These are phyloP conservation scores for Vickermania ingenoplastis DNA, from an alignment of 208 protist genomes.

Conservation along the genomic window DNA sequence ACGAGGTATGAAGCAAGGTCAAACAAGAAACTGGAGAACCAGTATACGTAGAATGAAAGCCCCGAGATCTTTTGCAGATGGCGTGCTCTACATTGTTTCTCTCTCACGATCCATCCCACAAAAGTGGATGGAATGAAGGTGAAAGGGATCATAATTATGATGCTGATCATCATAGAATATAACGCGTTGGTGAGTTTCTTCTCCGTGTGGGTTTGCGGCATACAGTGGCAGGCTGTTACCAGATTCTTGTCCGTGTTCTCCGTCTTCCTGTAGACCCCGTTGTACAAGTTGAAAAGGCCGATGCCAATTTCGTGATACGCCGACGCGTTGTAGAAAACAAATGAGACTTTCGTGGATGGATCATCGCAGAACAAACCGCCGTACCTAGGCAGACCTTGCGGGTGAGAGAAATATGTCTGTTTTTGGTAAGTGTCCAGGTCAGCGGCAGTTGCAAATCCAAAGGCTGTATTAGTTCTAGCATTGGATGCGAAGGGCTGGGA, in stretches of 20 bases:
- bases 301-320: slow-evolving; percentile 31
- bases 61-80: slow-evolving; percentile 78
- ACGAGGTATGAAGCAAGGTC: slow-evolving; percentile 39
- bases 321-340: slow-evolving; percentile 50
- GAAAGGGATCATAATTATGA: slow-evolving; percentile 62
- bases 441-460: slow-evolving; percentile 9
- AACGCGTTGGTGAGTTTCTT: slow-evolving; percentile 13
- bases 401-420: slow-evolving; percentile 28
- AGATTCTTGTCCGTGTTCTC: slow-evolving; percentile 4
- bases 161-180: slow-evolving; percentile 26
- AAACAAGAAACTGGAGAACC: slow-evolving; percentile 57
- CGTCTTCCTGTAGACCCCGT: slow-evolving; percentile 10
- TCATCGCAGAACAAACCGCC: slow-evolving; percentile 30
- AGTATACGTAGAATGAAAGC: slow-evolving; percentile 45
- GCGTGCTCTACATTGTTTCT: slow-evolving; percentile 57
- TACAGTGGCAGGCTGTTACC: slow-evolving; percentile 14
- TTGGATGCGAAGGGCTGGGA: slow-evolving; percentile 14
- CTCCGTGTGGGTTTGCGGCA: slow-evolving; percentile 24
- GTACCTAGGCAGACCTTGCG: slow-evolving; percentile 20
- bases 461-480: slow-evolving; percentile 5
- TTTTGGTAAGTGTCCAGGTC: slow-evolving; percentile 25
- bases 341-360: slow-evolving; percentile 4
- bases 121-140: slow-evolving; percentile 52
- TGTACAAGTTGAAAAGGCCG: slow-evolving; percentile 21
- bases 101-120: slow-evolving; percentile 70